Evolutionary conservation across 2,329 filamentous ascomycete species (phyloP).

Genomic region (Neocatenulostroma microsporum): DNA sequence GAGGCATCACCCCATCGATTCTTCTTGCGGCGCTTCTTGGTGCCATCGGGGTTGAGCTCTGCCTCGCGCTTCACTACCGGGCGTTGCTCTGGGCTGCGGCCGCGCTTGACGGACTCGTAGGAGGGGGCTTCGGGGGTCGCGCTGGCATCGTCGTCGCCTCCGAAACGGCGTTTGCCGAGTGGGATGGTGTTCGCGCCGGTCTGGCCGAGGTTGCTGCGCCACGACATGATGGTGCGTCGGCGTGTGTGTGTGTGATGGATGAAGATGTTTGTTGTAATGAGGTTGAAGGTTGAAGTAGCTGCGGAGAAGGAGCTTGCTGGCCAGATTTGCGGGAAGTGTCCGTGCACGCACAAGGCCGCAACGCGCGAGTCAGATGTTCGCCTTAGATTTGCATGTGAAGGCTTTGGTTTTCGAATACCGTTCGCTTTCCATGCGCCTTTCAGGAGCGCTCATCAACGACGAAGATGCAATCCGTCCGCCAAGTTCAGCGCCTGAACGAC

Average conservation of each 20-base stretch:
- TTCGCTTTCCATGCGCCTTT: no score
- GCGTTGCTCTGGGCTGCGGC: slow-evolving; percentile 64
- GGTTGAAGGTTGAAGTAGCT: no score
- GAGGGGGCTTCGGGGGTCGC: slow-evolving; percentile 29
- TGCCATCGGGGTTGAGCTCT: slow-evolving; percentile 55
- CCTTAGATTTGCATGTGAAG: no score
- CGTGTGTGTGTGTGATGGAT: no score
- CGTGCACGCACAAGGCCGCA: no score
- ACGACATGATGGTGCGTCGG: slow-evolving; percentile 47
- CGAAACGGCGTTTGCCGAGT: slow-evolving; percentile 73
- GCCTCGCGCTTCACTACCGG: no score
- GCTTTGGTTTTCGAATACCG: no score
- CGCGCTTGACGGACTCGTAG: slow-evolving; percentile 59
- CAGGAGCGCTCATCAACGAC: no score
- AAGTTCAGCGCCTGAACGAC: slow-evolving; percentile 88
- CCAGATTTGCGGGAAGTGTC: no score
- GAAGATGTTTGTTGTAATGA: no score
- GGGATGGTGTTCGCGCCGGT: slow-evolving; percentile 98
- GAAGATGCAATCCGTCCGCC: slow-evolving; percentile 97
- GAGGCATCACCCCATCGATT: slow-evolving; percentile 98
- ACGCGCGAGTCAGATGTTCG: no score
- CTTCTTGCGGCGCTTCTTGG: slow-evolving; percentile 90
- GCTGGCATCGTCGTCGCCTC: slow-evolving; percentile 56
- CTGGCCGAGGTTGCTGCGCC: slow-evolving; percentile 66
- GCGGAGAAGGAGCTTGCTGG: no score